phyloP scores from a whole-genome alignment of 805 yeast genomes.

The Metschnikowia lunata region DNA sequence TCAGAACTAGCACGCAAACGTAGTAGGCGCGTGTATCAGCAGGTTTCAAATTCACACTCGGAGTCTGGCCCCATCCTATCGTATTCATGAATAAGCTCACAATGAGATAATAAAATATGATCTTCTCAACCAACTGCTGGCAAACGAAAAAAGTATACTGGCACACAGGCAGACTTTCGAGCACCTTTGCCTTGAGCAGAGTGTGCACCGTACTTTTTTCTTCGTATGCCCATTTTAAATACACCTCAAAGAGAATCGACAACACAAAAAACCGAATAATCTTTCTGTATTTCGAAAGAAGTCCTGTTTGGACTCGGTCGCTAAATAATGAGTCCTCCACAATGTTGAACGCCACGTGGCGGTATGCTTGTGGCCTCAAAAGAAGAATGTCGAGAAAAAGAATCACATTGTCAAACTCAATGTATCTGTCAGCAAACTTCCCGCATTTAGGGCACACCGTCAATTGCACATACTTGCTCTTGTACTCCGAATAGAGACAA shows the following conservation, averaged over 20 bases:
- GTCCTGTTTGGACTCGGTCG: not conserved
- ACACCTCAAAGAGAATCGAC: constrained; percentile 78
- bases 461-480: constrained; percentile 73
- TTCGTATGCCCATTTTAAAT: constrained; percentile 86
- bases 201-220: constrained; percentile 51
- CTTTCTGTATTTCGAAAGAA: constrained; percentile 19
- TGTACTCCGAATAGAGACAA: constrained; percentile 65
- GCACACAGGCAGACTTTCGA: constrained; percentile 32
- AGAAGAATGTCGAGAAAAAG: constrained; percentile 79
- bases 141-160: constrained; percentile 58
- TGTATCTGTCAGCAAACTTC: constrained; percentile 79
- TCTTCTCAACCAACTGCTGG: constrained; percentile 47
- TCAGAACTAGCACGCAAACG: constrained; percentile 52
- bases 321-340: constrained; percentile 28
- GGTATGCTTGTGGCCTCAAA: constrained; percentile 80
- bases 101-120: constrained; percentile 35
- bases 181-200: constrained; percentile 19
- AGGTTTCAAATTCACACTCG: constrained; percentile 17
- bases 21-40: constrained; percentile 31
- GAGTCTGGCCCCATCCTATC: constrained; percentile 20
- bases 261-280: constrained; percentile 50
- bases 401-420: constrained; percentile 83
- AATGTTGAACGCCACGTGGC: constrained; percentile 80
- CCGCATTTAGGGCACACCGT: constrained; percentile 73
- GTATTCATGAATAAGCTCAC: constrained; percentile 21